Evolutionary conservation across 2,329 filamentous ascomycete species (phyloP).

Genomic region (Magnaporthales sp.): DNA sequence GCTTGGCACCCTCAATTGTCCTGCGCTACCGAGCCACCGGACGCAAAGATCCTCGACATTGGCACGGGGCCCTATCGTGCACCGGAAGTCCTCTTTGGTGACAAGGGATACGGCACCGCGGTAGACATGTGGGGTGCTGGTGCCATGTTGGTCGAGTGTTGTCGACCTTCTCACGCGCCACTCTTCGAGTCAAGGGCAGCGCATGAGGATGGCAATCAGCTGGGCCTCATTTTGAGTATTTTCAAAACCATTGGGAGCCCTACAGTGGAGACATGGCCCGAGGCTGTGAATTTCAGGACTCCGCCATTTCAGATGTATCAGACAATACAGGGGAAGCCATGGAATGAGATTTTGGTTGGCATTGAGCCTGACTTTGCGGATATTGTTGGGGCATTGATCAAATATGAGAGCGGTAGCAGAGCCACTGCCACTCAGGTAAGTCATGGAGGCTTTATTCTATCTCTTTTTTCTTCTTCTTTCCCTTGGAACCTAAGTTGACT

Average conservation of each 20-base stretch:
- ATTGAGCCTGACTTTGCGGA: conserved; percentile 50
- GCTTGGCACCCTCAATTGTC: conserved; percentile 64
- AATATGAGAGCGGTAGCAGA: conserved; percentile 59
- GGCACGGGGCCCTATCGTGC: conserved; percentile 85
- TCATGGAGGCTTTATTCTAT: background rate
- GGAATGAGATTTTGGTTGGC: conserved; percentile 61
- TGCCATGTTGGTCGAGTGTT: conserved; percentile 72
- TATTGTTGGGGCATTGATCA: conserved; percentile 59
- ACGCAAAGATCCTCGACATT: conserved; percentile 79
- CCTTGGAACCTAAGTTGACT: background rate
- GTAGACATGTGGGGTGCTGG: conserved; percentile 90
- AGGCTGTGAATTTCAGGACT: conserved; percentile 55
- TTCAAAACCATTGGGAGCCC: conserved; percentile 90
- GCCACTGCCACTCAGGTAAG: conserved; percentile 55
- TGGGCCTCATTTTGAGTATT: conserved; percentile 84
- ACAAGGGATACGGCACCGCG: conserved; percentile 58
- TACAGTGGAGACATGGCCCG: conserved; percentile 72
- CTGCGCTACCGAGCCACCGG: conserved; percentile 49
- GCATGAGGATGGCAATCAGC: conserved; percentile 78
- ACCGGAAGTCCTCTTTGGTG: conserved; percentile 83
- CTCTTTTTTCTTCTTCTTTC: too few relatives aligned
- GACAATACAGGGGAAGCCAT: conserved; percentile 57
- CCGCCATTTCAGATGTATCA: conserved; percentile 90
- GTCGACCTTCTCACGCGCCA: conserved; percentile 39
- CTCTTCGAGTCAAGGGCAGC: conserved; percentile 72